phyloP scores from a whole-genome alignment of 148 eudicot species.

The Talinum fruticosum region DNA sequence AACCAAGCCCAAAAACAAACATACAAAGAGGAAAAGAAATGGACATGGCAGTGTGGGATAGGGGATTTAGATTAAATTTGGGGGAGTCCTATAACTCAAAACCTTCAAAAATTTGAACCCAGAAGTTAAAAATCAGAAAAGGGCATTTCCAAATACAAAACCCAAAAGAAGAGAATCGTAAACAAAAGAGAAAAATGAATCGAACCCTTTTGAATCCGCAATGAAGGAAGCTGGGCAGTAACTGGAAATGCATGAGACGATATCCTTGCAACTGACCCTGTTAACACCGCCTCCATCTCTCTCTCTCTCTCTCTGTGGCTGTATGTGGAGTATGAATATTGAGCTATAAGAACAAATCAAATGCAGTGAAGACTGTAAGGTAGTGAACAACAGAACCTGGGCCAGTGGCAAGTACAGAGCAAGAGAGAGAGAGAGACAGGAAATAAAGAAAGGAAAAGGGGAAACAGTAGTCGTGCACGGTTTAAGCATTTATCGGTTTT shows the following conservation, averaged over 20 bases:
- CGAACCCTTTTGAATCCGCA: slow-evolving; percentile 1
- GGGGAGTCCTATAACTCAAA: neutral
- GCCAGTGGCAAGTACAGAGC: neutral
- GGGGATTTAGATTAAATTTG: neutral
- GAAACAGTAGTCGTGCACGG: too few relatives aligned
- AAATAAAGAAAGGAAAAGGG: too few relatives aligned
- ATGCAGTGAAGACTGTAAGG: neutral
- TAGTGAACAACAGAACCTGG: neutral
- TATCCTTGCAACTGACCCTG: slow-evolving; percentile 23
- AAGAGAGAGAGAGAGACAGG: neutral
- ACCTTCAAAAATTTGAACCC: neutral
- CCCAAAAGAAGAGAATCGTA: neutral
- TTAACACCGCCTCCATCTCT: slow-evolving; percentile 27
- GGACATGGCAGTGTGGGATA: neutral
- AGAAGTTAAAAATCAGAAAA: neutral
- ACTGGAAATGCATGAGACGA: slow-evolving; percentile 18
- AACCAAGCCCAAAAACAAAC: neutral
- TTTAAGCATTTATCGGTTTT: too few relatives aligned
- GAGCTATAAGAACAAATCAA: neutral
- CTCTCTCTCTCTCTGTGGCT: neutral
- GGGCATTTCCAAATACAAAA: neutral
- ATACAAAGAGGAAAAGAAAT: neutral
- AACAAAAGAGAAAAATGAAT: slow-evolving; percentile 5
- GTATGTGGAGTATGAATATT: neutral
- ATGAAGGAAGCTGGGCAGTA: slow-evolving; percentile 21